Evolutionary conservation across 331 rosid species (phyloP), one percentile per base, ranked within the genome.

Genomic region (Erythrophleum ivorense): DNA sequence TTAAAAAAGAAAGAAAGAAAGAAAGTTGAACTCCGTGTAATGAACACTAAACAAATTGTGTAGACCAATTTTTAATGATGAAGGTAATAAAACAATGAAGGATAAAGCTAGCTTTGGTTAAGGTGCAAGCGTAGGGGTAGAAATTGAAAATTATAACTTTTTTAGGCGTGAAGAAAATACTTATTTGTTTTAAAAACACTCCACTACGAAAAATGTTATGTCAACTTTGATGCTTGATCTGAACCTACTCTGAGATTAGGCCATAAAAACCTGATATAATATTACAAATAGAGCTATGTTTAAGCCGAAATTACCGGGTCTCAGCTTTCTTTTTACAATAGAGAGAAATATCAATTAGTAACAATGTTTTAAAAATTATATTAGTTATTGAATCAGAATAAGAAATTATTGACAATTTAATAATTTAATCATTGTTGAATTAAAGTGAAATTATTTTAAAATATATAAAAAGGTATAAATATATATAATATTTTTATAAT

Each of bases 301-400:
- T 71, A 71, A 11, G 86, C 84, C 86, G 64, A 45, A 34, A 76
- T 75, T 66, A 40, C 52, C 62, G 86, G 88, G 21, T 43, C n/a
- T 29, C 31, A 13, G 7, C 31, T 2, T 70, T 10, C 14, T 53
- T 50, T 12, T 53, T 53, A 15, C 2, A 53, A 9, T 12, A 59
- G 9, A 10, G 5, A 0, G 7, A 29, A 34, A 34, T 33, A 15
- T 33, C 13, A 63, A 34, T 34, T 2, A 33, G 45, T 6, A 16
- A 53, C 58, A 24, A 24, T 24, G 29, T 24, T 24, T 24, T 24
- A 24, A 24, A 24, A 24, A 24, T 24, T 1, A 24, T 24, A 24
- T 24, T 24, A 24, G 29, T 24, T 24, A 24, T 24, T 24, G 29
- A 24, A 24, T 24, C 29, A 24, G 29, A 24, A 24, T 24, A 24